Evolutionary conservation across 345 rosid genomes (phyloP).

Genomic region (Brassica rapa): DNA sequence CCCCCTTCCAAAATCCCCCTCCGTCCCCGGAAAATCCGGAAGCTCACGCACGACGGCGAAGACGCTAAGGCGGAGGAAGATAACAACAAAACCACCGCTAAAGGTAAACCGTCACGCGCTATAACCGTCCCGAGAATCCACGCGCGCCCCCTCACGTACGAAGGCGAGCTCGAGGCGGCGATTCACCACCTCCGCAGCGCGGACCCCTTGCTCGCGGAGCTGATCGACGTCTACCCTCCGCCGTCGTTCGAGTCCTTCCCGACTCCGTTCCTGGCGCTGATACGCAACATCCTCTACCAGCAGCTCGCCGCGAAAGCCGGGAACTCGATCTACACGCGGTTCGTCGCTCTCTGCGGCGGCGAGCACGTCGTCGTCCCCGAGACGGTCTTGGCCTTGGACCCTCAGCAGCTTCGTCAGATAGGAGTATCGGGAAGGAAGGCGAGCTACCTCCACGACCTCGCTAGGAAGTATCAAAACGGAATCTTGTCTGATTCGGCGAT

Average conservation of each 20-base stretch:
- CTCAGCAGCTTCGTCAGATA: slow-evolving; percentile 79
- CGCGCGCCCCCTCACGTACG: slow-evolving; percentile 71
- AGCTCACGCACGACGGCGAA: slow-evolving; percentile 55
- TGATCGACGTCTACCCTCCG: slow-evolving; percentile 63
- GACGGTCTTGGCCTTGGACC: slow-evolving; percentile 60
- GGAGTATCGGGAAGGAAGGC: slow-evolving; percentile 90
- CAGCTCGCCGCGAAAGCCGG: slow-evolving; percentile 88
- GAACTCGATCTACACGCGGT: slow-evolving; percentile 75
- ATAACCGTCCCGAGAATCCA: slow-evolving; percentile 47
- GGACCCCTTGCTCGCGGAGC: slow-evolving; percentile 64
- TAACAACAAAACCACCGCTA: background rate
- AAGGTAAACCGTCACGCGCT: slow-evolving; percentile 42
- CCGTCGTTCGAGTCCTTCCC: slow-evolving; percentile 73
- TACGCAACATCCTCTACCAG: slow-evolving; percentile 84
- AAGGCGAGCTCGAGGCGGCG: slow-evolving; percentile 80
- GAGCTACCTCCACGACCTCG: slow-evolving; percentile 86
- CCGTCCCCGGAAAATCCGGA: slow-evolving; percentile 84
- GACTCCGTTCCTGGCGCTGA: slow-evolving; percentile 77
- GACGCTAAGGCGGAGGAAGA: slow-evolving; percentile 22
- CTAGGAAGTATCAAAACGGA: slow-evolving; percentile 81
- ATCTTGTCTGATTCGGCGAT: slow-evolving; percentile 75
- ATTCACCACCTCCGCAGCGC: slow-evolving; percentile 71
- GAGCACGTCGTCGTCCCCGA: slow-evolving; percentile 70
- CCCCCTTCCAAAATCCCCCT: slow-evolving; percentile 83
- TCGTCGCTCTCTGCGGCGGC: slow-evolving; percentile 77